These are phyloP conservation scores for Margaritispora aquatica DNA, from an alignment of 495 filamentous ascomycete genomes.

Conservation along the genomic window DNA sequence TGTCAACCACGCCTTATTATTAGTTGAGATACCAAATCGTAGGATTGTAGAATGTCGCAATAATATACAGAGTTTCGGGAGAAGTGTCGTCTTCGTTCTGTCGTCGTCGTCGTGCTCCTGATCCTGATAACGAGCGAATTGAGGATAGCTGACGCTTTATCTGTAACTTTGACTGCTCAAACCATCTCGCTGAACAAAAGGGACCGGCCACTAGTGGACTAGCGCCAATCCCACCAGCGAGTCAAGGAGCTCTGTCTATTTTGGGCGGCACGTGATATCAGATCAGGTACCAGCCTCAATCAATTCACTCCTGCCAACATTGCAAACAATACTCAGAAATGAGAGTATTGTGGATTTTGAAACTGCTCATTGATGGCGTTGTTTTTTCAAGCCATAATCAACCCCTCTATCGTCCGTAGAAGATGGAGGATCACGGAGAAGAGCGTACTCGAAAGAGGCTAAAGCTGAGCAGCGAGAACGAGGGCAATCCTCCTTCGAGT, in stretches of 20 bases:
- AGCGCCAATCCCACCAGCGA: background rate
- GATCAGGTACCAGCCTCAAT: background rate
- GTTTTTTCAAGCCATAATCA: no score
- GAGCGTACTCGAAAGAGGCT: slow-evolving; percentile 20
- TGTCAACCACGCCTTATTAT: slow-evolving; percentile 16
- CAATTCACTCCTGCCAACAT: no score
- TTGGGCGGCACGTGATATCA: background rate
- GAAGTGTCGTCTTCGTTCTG: background rate
- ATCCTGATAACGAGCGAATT: slow-evolving; percentile 7
- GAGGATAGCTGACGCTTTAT: background rate
- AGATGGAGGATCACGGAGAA: slow-evolving; percentile 12
- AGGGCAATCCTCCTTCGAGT: background rate
- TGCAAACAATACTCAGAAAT: no score
- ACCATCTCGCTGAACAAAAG: background rate
- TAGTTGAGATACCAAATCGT: slow-evolving; percentile 1
- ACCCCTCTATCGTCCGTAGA: no score
- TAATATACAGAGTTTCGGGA: background rate
- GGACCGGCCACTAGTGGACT: background rate
- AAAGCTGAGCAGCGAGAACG: slow-evolving; percentile 5
- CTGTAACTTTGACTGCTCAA: slow-evolving; percentile 2
- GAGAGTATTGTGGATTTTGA: no score
- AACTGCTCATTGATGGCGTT: background rate
- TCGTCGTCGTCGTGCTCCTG: slow-evolving; percentile 3
- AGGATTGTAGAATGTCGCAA: background rate
- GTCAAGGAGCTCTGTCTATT: background rate